Conservation (phyloP, 805 yeast species). For the Cyberlindnera maclurae region DNA sequence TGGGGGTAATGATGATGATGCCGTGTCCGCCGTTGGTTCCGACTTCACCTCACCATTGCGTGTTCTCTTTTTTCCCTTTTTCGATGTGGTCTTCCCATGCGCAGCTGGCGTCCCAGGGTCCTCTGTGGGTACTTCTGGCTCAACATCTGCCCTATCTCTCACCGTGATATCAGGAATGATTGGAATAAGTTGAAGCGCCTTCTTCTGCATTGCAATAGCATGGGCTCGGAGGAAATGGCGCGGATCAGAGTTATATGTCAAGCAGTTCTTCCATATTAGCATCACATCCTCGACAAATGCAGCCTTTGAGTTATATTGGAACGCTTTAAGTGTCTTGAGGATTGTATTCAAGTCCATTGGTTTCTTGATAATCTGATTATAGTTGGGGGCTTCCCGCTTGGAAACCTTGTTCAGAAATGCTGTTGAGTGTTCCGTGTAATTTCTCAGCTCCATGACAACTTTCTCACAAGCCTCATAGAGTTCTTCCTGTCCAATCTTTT, state of each 20-base stretch:
- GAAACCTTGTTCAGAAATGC: constrained; percentile 95
- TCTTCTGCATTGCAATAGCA: constrained; percentile 94
- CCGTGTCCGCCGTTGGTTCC: constrained; percentile 10
- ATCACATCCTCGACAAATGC: constrained; percentile 93
- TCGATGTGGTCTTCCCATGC: constrained; percentile 26
- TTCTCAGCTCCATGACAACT: constrained; percentile 82
- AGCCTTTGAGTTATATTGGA: constrained; percentile 76
- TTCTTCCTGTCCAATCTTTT: constrained; percentile 94
- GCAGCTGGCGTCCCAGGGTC: constrained; percentile 19
- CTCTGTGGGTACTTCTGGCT: constrained; percentile 33
- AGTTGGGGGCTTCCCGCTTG: constrained; percentile 96
- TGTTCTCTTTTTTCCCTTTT: constrained; percentile 34
- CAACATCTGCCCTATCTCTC: constrained; percentile 65
- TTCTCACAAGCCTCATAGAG: constrained; percentile 96
- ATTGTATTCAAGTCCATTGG: constrained; percentile 98
- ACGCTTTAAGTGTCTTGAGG: constrained; percentile 75
- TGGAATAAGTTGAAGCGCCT: constrained; percentile 67
- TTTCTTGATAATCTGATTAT: constrained; percentile 77
- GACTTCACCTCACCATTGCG: constrained; percentile 30
- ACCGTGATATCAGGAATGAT: constrained; percentile 84
- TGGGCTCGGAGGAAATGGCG: constrained; percentile 84
- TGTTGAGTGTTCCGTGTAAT: constrained; percentile 93
- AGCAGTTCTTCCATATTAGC: constrained; percentile 93
- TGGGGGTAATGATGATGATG: constrained; percentile 3
- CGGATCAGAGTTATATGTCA: constrained; percentile 91